Conservation (phyloP, 2,329 filamentous ascomycete genomes). For the Calonectria multiphialidica region DNA sequence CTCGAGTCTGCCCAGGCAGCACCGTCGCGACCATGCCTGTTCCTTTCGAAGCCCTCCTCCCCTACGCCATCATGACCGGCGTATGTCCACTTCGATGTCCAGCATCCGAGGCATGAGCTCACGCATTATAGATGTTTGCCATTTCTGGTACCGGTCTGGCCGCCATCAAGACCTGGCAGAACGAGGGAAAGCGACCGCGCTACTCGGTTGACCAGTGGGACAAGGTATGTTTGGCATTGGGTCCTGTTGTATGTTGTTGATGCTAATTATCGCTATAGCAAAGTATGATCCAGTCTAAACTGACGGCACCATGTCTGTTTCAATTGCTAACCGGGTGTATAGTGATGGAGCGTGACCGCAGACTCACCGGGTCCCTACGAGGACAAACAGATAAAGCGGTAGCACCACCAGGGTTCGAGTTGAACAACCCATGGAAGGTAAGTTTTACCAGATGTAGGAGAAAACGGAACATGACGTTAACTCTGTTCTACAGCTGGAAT, state of each 20-base stretch:
- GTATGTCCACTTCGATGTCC: slow-evolving; percentile 56
- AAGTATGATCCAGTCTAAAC: slow-evolving; percentile 56
- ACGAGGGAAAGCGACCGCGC: slow-evolving; percentile 71
- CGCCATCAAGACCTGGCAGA: slow-evolving; percentile 67
- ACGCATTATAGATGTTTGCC: slow-evolving; percentile 70
- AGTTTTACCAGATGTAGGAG: slow-evolving; percentile 35
- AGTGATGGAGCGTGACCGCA: slow-evolving; percentile 76
- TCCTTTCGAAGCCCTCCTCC: slow-evolving; percentile 73
- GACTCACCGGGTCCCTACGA: slow-evolving; percentile 69
- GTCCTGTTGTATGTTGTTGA: background rate
- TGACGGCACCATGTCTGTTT: background rate
- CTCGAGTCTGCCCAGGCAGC: slow-evolving; percentile 49
- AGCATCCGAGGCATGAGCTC: slow-evolving; percentile 32
- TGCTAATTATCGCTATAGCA: slow-evolving; percentile 59
- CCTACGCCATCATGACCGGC: slow-evolving; percentile 73
- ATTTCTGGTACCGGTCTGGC: slow-evolving; percentile 69
- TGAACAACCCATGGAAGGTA: slow-evolving; percentile 76
- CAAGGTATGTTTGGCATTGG: slow-evolving; percentile 62
- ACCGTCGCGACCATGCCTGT: slow-evolving; percentile 64
- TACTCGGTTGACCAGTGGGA: slow-evolving; percentile 75
- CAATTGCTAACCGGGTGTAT: slow-evolving; percentile 11
- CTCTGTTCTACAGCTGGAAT: slow-evolving; percentile 60
- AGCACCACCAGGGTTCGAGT: slow-evolving; percentile 70
- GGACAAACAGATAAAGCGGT: slow-evolving; percentile 68
- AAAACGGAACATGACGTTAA: background rate